These are phyloP conservation scores for Rhodotorula sp. DNA, from an alignment of 1,284 basidiomycete species.

Conservation along the genomic window DNA sequence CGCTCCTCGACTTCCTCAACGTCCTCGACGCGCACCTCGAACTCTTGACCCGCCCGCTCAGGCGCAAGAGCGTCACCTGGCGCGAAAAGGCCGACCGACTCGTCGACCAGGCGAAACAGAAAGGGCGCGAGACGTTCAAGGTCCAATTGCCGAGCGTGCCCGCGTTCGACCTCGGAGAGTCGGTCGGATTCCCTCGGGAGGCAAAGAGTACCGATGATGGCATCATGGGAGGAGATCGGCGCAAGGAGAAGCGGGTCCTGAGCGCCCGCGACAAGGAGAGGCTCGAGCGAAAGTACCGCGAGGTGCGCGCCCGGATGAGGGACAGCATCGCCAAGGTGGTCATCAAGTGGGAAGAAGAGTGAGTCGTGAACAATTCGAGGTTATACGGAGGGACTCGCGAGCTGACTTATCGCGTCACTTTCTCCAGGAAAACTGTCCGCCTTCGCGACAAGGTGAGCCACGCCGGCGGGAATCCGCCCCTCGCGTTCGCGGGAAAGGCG, in stretches of 20 bases:
- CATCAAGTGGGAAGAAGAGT: slow-evolving; percentile 46
- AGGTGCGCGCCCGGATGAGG: slow-evolving; percentile 37
- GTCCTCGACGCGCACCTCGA: slow-evolving; percentile 43
- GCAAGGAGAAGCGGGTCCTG: slow-evolving; percentile 9
- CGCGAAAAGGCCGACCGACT: slow-evolving; percentile 27
- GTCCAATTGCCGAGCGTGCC: slow-evolving; percentile 29
- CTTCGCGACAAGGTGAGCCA: slow-evolving; percentile 40
- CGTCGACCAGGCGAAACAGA: slow-evolving; percentile 31
- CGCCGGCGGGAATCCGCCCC: background rate
- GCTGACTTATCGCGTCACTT: too few relatives aligned
- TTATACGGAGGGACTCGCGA: background rate
- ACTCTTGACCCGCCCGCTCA: slow-evolving; percentile 37
- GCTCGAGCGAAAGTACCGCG: slow-evolving; percentile 42
- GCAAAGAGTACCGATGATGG: background rate
- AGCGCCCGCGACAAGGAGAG: slow-evolving; percentile 36
- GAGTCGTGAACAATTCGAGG: slow-evolving; percentile 4
- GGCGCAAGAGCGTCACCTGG: slow-evolving; percentile 30
- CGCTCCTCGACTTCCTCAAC: slow-evolving; percentile 40
- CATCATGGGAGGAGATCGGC: background rate
- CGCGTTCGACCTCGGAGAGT: slow-evolving; percentile 14
- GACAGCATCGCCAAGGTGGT: slow-evolving; percentile 36
- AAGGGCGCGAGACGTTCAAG: slow-evolving; percentile 17
- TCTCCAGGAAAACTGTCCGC: slow-evolving; percentile 36
- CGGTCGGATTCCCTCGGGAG: slow-evolving; percentile 1
- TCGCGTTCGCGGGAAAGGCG: too few relatives aligned